Conservation (phyloP, 345 rosid genomes). For the Sonneratia alba region DNA sequence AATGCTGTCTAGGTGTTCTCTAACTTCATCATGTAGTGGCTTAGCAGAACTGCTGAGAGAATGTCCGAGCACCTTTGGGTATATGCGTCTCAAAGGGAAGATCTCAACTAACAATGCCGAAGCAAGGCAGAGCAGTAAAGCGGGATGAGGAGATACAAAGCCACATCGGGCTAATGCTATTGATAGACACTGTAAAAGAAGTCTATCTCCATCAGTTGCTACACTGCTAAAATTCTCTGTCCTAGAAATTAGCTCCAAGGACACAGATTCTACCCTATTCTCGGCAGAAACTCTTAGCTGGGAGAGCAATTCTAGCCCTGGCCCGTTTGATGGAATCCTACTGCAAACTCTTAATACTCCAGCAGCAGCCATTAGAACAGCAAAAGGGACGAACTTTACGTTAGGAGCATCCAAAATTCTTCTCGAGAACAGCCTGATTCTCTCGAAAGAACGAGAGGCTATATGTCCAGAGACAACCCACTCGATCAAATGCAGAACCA, state of each 20-base stretch:
- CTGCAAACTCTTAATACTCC: slow-evolving; percentile 65
- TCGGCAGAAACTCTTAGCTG: slow-evolving; percentile 49
- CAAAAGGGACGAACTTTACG: slow-evolving; percentile 33
- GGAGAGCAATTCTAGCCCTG: slow-evolving; percentile 30
- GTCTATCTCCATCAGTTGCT: slow-evolving; percentile 22
- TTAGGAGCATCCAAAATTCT: slow-evolving; percentile 36
- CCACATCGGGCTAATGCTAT: slow-evolving; percentile 78
- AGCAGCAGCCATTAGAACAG: slow-evolving; percentile 59
- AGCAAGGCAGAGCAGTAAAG: slow-evolving; percentile 52
- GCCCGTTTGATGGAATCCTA: slow-evolving; percentile 29
- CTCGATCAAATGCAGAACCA: slow-evolving; percentile 77
- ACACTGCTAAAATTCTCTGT: slow-evolving; percentile 18
- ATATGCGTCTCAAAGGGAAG: slow-evolving; percentile 51
- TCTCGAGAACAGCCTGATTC: slow-evolving; percentile 31
- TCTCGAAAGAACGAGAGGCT: slow-evolving; percentile 30
- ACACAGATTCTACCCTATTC: slow-evolving; percentile 33
- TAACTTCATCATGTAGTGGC: slow-evolving; percentile 27
- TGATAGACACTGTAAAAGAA: slow-evolving; percentile 51
- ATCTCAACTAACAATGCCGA: slow-evolving; percentile 59
- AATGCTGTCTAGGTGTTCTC: slow-evolving; percentile 46
- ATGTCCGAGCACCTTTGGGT: slow-evolving; percentile 31
- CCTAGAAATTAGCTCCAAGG: slow-evolving; percentile 34
- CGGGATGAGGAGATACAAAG: slow-evolving; percentile 35
- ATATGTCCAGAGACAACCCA: slow-evolving; percentile 64
- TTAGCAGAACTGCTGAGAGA: slow-evolving; percentile 17